Base-by-base conservation (phyloP, 2,329 filamentous ascomycete species). In the Myriangium duriaei region DNA sequence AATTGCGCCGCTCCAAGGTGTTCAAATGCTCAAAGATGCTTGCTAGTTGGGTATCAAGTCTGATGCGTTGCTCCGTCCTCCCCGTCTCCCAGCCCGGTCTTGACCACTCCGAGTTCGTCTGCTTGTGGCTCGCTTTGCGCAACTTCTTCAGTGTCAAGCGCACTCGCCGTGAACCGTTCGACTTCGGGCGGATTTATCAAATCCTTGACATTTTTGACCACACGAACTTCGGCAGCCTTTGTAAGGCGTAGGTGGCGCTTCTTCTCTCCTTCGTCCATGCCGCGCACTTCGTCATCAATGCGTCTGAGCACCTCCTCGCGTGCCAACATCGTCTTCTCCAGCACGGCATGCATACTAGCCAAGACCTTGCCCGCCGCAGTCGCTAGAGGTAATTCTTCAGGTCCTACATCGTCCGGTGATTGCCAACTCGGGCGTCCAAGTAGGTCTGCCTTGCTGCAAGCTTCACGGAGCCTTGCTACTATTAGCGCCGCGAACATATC, bases 401-500 rank as follows among this genome's bases (percentile, higher is more conserved):
- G 68, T 1, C 61, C 50, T 0, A 94, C 79, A 9, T 68, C 65
- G 53, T 96, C 86, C 0, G 72, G 72, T 43, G 79, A 85, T 33
- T 81, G 63, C 91, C 91, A 98, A 44, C 76, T 76, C 4, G 64
- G 59, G 2, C 60, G 71, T 5, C 63, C 55, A 11, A 66, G 59
- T 3, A 93, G 61, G 45, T 54, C 54, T 0, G 64, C 63, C 3
- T 60, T 61, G 37, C 65, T 60, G 1, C 84, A 80, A 16, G 84
- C 86, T 64, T 96, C 84, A 41, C 88, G 79, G 53, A 98, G 76
- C 18, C 88, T 77, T 29, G 83, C 83, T 1, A 94, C 76, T 54
- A 85, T 86, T 32, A 98, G 69, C 5, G 88, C 88, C 18, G 86
- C 88, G 55, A 98, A 96, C 88, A 98, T 95, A 64, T 98, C 91